These are phyloP conservation scores for Pseudocercospora fijiensis DNA, from an alignment of 2,329 filamentous ascomycete species.

Conservation along the genomic window DNA sequence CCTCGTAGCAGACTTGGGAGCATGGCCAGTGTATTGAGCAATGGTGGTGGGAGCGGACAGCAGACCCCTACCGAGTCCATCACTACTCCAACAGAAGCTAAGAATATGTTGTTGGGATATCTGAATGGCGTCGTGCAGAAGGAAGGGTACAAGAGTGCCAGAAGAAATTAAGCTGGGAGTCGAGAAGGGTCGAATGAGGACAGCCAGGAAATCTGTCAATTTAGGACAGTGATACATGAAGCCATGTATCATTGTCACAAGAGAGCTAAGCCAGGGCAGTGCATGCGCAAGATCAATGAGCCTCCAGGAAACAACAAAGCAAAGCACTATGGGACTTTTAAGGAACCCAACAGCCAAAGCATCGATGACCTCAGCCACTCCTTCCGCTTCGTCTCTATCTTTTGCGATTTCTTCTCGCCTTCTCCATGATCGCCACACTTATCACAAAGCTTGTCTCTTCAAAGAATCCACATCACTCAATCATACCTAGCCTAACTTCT, in stretches of 20 bases:
- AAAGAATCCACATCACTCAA: not conserved
- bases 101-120: constrained; percentile 39
- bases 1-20: constrained; percentile 27
- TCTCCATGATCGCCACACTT: not conserved
- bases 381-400: not conserved
- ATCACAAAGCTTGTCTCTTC: not conserved
- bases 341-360: not conserved
- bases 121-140: constrained; percentile 40
- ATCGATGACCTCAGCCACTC: not conserved
- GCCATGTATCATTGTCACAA: not conserved
- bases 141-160: constrained; percentile 27
- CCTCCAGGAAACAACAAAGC: not conserved
- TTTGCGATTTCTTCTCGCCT: not conserved
- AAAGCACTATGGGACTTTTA: not conserved
- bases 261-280: not conserved
- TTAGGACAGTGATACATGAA: not conserved
- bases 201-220: not conserved
- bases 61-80: constrained; percentile 20
- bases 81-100: constrained; percentile 37
- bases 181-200: not conserved
- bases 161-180: not conserved
- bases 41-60: constrained; percentile 27
- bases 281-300: not conserved
- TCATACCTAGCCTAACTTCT: not conserved
- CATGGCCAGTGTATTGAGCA: constrained; percentile 26